A percentile compares a stretch with the other conserved stretches of the same genome.
Conservation (phyloP, 129 eudicot genomes). For the Smallanthus sonchifolius region DNA sequence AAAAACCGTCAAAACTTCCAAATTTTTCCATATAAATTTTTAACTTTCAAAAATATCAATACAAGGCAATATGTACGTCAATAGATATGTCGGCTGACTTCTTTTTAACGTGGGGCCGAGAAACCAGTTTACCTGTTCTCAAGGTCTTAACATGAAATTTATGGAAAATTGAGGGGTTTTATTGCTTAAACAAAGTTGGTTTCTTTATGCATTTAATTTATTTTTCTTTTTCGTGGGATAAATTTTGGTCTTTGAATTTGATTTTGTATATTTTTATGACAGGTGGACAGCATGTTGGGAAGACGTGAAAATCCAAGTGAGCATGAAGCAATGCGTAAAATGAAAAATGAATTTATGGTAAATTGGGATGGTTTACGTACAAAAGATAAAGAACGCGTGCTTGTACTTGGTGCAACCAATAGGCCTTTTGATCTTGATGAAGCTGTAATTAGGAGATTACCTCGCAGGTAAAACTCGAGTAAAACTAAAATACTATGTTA, state of each 20-base stretch:
- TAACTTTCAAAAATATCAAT: neutral
- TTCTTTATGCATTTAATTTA: neutral
- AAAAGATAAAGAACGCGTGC: slow-evolving; percentile 80
- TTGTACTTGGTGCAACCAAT: slow-evolving; percentile 86
- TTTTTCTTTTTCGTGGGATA: too few relatives aligned
- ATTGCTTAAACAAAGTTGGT: neutral
- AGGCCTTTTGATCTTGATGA: slow-evolving; percentile 96
- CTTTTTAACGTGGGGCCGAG: neutral
- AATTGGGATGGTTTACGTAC: slow-evolving; percentile 91
- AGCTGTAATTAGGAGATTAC: slow-evolving; percentile 88
- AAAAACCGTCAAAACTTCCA: neutral
- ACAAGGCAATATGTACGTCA: neutral
- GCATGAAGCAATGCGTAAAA: slow-evolving; percentile 94
- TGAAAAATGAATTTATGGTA: slow-evolving; percentile 91
- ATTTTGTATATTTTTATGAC: neutral
- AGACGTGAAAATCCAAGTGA: slow-evolving; percentile 94
- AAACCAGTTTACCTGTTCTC: neutral
- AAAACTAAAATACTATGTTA: neutral
- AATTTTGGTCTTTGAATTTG: neutral
- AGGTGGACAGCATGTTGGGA: slow-evolving; percentile 98
- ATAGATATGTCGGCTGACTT: neutral
- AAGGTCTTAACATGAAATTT: neutral
- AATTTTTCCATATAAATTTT: neutral
- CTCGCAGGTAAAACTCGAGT: slow-evolving; percentile 50
- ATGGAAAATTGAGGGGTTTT: neutral